Percentiles rank a stretch among this genome's conserved stretches.
Evolutionary conservation across 768 basidiomycete species (phyloP).

Genomic region (Leccinum sublutescens): DNA sequence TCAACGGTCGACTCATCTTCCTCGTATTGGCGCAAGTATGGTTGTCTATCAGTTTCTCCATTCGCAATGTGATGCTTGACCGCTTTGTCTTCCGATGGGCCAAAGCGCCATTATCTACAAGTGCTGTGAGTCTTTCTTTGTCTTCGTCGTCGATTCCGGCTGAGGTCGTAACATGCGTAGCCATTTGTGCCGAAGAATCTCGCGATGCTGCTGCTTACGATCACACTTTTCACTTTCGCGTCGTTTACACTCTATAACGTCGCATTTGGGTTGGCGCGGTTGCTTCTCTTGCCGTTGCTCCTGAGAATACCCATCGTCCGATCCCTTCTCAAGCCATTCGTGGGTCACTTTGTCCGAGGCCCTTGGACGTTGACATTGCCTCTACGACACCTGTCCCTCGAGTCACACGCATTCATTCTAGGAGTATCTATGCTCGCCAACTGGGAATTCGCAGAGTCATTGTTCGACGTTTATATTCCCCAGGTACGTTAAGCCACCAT

Average conservation of each 20-base stretch:
- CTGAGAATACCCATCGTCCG: slow-evolving; percentile 55
- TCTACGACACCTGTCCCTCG: slow-evolving; percentile 42
- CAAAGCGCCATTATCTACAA: slow-evolving; percentile 10
- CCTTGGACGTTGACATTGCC: slow-evolving; percentile 54
- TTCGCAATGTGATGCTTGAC: slow-evolving; percentile 64
- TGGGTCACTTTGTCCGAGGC: slow-evolving; percentile 60
- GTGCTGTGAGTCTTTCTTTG: slow-evolving; percentile 18
- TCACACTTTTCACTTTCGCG: slow-evolving; percentile 40
- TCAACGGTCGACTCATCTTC: slow-evolving; percentile 68
- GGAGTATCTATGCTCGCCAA: slow-evolving; percentile 48
- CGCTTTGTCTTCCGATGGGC: slow-evolving; percentile 52
- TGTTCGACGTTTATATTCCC: slow-evolving; percentile 60
- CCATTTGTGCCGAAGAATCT: slow-evolving; percentile 23
- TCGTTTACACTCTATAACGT: slow-evolving; percentile 41
- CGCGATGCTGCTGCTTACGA: slow-evolving; percentile 33
- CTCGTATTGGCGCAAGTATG: slow-evolving; percentile 52
- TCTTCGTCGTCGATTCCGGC: neutral
- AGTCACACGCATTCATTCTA: slow-evolving; percentile 49
- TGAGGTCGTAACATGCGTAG: slow-evolving; percentile 7
- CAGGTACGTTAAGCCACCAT: slow-evolving; percentile 40
- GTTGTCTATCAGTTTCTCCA: slow-evolving; percentile 45
- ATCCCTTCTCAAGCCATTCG: slow-evolving; percentile 54
- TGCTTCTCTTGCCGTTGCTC: slow-evolving; percentile 47
- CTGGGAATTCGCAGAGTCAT: slow-evolving; percentile 62
- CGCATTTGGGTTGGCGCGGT: slow-evolving; percentile 45